Percentiles rank a stretch among this genome's conserved stretches.
Conservation (phyloP, 2,329 filamentous ascomycete species). For the Colletotrichum lentis region DNA sequence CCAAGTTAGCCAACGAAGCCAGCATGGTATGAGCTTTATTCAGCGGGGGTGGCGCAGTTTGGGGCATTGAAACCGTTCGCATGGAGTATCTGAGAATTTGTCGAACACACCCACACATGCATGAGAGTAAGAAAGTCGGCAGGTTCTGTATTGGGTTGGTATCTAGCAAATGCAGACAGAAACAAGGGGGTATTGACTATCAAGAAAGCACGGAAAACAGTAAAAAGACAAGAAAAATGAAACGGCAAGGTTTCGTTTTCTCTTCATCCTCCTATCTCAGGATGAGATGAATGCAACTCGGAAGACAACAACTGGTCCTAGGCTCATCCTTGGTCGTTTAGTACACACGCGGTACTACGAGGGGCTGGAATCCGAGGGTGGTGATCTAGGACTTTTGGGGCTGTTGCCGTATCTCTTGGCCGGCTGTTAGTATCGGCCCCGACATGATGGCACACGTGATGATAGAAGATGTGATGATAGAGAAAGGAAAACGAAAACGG, state of each 20-base stretch:
- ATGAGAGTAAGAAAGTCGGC: background rate
- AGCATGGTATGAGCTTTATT: background rate
- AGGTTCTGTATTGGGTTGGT: slow-evolving; percentile 6
- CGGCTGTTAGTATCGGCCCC: background rate
- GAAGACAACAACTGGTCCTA: background rate
- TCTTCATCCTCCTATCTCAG: background rate
- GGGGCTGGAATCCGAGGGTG: background rate
- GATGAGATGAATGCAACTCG: background rate
- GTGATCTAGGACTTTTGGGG: slow-evolving; percentile 7
- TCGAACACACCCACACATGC: background rate
- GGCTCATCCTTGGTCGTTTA: no score
- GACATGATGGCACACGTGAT: background rate
- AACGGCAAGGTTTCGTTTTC: background rate
- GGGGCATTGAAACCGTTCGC: slow-evolving; percentile 2
- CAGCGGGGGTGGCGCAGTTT: slow-evolving; percentile 3
- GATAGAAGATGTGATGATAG: background rate
- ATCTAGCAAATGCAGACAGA: background rate
- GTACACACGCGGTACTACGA: background rate
- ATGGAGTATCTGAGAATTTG: slow-evolving; percentile 4
- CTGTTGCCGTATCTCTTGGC: slow-evolving; percentile 22
- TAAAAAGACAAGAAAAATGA: background rate
- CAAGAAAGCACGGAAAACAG: background rate
- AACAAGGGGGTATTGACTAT: slow-evolving; percentile 16
- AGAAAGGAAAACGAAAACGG: no score
- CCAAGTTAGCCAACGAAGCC: background rate